Base-by-base conservation (phyloP, 2,329 filamentous ascomycete genomes). In the Aspergillus niger region DNA sequence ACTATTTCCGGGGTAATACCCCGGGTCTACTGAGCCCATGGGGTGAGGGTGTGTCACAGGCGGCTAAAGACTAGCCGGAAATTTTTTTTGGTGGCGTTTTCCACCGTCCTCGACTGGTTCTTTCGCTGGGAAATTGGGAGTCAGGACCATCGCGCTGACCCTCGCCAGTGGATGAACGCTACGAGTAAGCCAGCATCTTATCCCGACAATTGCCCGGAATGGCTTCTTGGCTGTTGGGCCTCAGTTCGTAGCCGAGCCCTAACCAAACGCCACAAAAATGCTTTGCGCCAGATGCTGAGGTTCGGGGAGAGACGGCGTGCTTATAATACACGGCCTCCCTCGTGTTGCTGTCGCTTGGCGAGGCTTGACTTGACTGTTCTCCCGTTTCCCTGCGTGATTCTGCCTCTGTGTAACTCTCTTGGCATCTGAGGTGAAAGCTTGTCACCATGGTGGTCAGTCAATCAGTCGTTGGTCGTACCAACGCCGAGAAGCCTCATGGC, bases 401-500 rank as follows among this genome's bases (percentile, higher is more conserved):
- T 17, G 10, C 17, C 26, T 28, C 20, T 32, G 47, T 20, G 10
- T 32, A 15, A 11, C 17, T 22, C 36, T 17, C 32, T 24, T 43
- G 43, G 53, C 41, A 28, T 22, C 17, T 32, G 15, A 15, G 24
- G n/a, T 44, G 47, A 48, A 15, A 28, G 39, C 8, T 44, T 17
- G 17, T 28, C 52, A 65, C 57, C n/a, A 69, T 69, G 67, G 67
- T 61, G 48, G 55, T 65, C 67, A 74, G 71, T 65, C 75, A 77
- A 64, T 77, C 76, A 17, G 70, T 77, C 26, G 76, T 78, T 59
- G 76, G 72, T 55, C 74, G 76, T 51, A 55, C 68, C 63, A 76
- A 76, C 62, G 76, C 76, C 51, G 69, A 70, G 39, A 78, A 77
- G 55, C 66, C 72, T 36, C 73, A 78, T 61, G 76, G 76, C 55